phyloP scores from a whole-genome alignment of 164 flowering plant species.

The Akebia trifoliata region DNA sequence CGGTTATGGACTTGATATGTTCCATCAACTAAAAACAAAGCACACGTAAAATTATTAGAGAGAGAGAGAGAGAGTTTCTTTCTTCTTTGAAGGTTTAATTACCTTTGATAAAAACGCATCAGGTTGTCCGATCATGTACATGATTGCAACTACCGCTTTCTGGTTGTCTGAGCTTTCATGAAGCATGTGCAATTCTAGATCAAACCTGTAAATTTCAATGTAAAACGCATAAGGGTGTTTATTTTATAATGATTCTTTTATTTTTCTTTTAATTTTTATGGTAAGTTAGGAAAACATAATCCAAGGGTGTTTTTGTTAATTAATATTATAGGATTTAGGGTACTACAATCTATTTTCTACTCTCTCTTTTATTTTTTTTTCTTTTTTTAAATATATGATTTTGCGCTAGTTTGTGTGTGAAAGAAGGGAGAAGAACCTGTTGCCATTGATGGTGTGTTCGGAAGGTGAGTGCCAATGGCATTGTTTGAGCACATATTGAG shows the following conservation, averaged over 20 bases:
- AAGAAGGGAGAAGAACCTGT: conserved; percentile 18
- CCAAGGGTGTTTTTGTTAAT: too few relatives aligned
- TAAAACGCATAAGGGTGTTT: not conserved
- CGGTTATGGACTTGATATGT: conserved; percentile 19
- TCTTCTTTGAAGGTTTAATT: not conserved
- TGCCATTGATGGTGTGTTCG: conserved; percentile 49
- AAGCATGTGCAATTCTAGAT: conserved; percentile 56
- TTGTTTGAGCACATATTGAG: conserved; percentile 31
- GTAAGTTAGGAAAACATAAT: too few relatives aligned
- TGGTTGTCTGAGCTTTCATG: conserved; percentile 33
- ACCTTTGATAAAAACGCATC: conserved; percentile 53
- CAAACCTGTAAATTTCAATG: conserved; percentile 20
- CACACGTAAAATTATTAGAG: not conserved
- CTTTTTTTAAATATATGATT: not conserved
- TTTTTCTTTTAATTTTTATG: too few relatives aligned
- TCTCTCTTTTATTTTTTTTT: not conserved
- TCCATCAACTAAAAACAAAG: conserved; percentile 20
- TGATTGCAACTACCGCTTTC: conserved; percentile 46
- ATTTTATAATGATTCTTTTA: too few relatives aligned
- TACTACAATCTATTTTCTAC: too few relatives aligned
- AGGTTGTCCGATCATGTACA: conserved; percentile 45
- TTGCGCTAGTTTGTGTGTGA: not conserved
- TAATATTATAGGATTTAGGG: too few relatives aligned
- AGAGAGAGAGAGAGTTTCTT: not conserved
- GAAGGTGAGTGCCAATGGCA: conserved; percentile 63